Evolutionary conservation across 1,284 basidiomycete species (phyloP).

Genomic region (Pisolithus thermaeus): DNA sequence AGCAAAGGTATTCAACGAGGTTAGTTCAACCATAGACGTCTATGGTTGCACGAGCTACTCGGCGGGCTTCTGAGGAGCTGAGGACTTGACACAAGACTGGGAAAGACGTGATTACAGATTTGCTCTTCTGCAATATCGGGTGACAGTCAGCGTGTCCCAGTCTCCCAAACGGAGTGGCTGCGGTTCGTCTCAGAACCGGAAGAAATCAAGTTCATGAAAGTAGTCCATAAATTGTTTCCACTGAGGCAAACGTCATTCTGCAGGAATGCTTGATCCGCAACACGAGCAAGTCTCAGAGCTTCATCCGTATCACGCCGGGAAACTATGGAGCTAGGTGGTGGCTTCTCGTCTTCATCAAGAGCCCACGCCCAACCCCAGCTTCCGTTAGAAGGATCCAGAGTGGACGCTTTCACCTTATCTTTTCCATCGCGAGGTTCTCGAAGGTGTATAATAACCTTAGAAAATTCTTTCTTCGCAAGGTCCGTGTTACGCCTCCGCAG

Average conservation of each 20-base stretch:
- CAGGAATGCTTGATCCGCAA: slow-evolving; percentile 63
- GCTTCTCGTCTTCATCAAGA: slow-evolving; percentile 64
- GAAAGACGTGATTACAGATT: slow-evolving; percentile 23
- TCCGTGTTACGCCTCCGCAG: slow-evolving; percentile 54
- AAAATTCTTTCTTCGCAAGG: slow-evolving; percentile 52
- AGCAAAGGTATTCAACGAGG: neutral
- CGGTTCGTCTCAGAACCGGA: slow-evolving; percentile 28
- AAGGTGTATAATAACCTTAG: slow-evolving; percentile 42
- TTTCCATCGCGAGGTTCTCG: slow-evolving; percentile 28
- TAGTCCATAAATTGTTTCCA: slow-evolving; percentile 66
- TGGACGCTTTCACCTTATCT: slow-evolving; percentile 25
- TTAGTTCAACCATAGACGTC: slow-evolving; percentile 6
- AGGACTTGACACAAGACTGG: slow-evolving; percentile 8
- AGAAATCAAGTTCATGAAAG: slow-evolving; percentile 57
- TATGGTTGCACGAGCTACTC: slow-evolving; percentile 1
- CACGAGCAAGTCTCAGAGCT: slow-evolving; percentile 59
- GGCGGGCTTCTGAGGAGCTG: neutral
- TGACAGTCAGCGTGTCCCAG: neutral
- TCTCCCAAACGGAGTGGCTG: slow-evolving; percentile 13
- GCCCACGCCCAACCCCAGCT: slow-evolving; percentile 74
- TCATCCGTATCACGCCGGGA: slow-evolving; percentile 72
- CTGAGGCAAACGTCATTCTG: slow-evolving; percentile 50
- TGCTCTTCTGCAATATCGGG: slow-evolving; percentile 18
- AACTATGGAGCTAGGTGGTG: slow-evolving; percentile 78
- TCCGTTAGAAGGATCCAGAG: slow-evolving; percentile 40